Evolutionary conservation across 2,329 filamentous ascomycete genomes (phyloP).

Genomic region (Dothideomycetidae sp.): DNA sequence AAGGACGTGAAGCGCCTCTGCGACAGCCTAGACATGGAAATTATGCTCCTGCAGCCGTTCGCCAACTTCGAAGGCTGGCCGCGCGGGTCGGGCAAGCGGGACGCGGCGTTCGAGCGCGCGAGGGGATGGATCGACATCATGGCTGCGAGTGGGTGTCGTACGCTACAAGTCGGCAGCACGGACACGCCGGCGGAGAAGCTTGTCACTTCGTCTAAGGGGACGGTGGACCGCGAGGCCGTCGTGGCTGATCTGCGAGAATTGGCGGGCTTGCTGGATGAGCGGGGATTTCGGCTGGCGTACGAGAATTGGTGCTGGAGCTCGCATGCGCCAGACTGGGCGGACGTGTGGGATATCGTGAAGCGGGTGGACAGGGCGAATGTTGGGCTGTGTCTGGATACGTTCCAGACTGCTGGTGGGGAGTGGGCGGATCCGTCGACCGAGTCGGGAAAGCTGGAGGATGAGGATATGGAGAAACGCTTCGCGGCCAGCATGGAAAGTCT

Average conservation of each 20-base stretch:
- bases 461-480: conserved; percentile 26
- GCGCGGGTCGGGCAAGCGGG: conserved; percentile 40
- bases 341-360: conserved; percentile 54
- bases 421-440: conserved; percentile 56
- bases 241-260: conserved; percentile 49
- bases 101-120: conserved; percentile 49
- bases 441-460: conserved; percentile 32
- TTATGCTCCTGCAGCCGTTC: conserved; percentile 65
- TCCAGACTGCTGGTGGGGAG: conserved; percentile 59
- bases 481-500: conserved; percentile 43
- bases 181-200: conserved; percentile 45
- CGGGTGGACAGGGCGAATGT: conserved; percentile 50
- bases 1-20: conserved; percentile 41
- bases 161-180: conserved; percentile 55
- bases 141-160: conserved; percentile 52
- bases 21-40: conserved; percentile 38
- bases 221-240: conserved; percentile 35
- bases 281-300: conserved; percentile 51
- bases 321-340: conserved; percentile 51
- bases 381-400: conserved; percentile 64
- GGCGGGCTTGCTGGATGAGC: conserved; percentile 44
- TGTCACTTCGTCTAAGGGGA: conserved; percentile 11
- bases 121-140: conserved; percentile 58
- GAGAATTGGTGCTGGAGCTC: conserved; percentile 78
- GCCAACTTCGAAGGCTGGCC: conserved; percentile 65